These are phyloP conservation scores for Aspergillus quadricinctus DNA, from an alignment of 2,329 filamentous ascomycete genomes.

Conservation along the genomic window DNA sequence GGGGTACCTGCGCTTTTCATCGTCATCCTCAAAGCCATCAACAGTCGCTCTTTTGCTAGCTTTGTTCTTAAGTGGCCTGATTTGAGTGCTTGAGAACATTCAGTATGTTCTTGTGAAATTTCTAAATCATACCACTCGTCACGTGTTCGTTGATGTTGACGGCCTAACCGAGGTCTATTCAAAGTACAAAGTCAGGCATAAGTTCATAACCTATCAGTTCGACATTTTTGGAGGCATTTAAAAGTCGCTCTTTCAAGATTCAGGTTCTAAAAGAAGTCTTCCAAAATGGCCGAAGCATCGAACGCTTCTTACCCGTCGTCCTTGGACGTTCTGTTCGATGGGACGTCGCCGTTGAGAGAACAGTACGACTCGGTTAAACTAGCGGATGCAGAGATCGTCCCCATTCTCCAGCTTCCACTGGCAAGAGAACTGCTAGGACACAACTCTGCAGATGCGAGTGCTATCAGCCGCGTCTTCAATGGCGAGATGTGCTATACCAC, in stretches of 20 bases:
- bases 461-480: conserved; percentile 25
- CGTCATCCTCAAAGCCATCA: background rate
- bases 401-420: conserved; percentile 32
- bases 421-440: conserved; percentile 39
- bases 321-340: conserved; percentile 32
- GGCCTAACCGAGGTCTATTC: background rate
- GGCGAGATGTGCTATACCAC: conserved; percentile 35
- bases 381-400: conserved; percentile 29
- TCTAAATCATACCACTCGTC: background rate
- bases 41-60: background rate
- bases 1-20: background rate
- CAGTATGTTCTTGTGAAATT: background rate
- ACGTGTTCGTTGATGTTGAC: background rate
- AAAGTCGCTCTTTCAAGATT: background rate
- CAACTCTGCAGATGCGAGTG: conserved; percentile 22
- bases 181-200: background rate
- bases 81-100: background rate
- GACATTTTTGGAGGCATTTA: background rate
- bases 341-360: conserved; percentile 19
- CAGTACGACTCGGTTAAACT: conserved; percentile 34
- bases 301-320: conserved; percentile 21
- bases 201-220: background rate
- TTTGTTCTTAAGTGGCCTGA: background rate
- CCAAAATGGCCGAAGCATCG: conserved; percentile 23
- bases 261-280: background rate